Evolutionary conservation across 169 alveolate species (phyloP).

Genomic region (Besnoitia besnoiti): DNA sequence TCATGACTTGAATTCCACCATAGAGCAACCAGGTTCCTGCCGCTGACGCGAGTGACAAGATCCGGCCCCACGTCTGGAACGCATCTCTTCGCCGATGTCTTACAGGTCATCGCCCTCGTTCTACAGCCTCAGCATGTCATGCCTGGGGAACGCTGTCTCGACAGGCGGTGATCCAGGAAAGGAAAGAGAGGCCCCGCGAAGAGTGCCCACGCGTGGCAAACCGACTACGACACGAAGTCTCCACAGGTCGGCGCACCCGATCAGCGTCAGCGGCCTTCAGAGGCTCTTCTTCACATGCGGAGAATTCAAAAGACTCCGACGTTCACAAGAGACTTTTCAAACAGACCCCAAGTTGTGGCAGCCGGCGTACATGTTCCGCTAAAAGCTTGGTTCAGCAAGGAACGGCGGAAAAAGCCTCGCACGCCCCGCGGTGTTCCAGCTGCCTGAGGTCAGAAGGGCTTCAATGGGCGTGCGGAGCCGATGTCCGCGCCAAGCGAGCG

Average conservation of each 20-base stretch:
- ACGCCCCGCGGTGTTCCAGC: not conserved
- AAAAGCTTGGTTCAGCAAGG: not conserved
- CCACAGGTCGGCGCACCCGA: not conserved
- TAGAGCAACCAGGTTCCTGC: too few relatives aligned
- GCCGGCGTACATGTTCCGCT: slow-evolving; percentile 6
- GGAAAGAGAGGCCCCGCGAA: too few relatives aligned
- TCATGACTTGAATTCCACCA: too few relatives aligned
- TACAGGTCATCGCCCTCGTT: too few relatives aligned
- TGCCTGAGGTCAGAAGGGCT: not conserved
- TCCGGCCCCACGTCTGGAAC: too few relatives aligned
- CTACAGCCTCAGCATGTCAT: too few relatives aligned
- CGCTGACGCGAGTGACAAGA: too few relatives aligned
- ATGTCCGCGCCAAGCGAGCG: not conserved
- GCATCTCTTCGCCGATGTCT: too few relatives aligned
- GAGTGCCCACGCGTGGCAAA: too few relatives aligned
- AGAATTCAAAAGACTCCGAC: not conserved
- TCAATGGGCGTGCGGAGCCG: not conserved
- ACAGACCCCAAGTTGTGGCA: not conserved
- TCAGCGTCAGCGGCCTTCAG: not conserved
- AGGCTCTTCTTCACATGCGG: not conserved
- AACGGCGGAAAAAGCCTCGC: not conserved
- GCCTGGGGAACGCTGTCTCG: too few relatives aligned
- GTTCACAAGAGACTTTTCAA: slow-evolving; percentile 17
- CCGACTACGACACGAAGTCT: not conserved
- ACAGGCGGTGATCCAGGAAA: too few relatives aligned